Percentiles rank a stretch among this genome's conserved stretches.
phyloP scores from a whole-genome alignment of 2,329 filamentous ascomycete genomes.

The Arthrobotrys megalospora region DNA sequence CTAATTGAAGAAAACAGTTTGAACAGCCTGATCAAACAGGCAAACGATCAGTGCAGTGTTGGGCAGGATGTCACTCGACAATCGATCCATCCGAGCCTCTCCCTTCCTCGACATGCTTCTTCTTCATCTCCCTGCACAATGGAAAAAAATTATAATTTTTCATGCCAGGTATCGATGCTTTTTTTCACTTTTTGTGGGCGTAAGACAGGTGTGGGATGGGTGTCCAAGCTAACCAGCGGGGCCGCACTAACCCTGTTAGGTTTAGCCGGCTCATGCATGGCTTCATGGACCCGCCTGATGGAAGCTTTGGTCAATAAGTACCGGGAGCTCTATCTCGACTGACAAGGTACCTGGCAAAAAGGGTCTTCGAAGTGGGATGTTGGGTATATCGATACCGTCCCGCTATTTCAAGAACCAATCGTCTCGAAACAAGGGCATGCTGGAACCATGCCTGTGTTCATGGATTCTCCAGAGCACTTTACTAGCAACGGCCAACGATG shows the following conservation, averaged over 20 bases:
- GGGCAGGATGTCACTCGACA: constrained; percentile 59
- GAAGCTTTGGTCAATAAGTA: constrained; percentile 55
- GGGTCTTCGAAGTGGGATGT: constrained; percentile 59
- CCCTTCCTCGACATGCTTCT: constrained; percentile 16
- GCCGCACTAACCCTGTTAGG: constrained; percentile 42
- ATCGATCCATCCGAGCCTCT: constrained; percentile 41
- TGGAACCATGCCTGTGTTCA: constrained; percentile 33
- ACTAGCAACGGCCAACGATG: constrained; percentile 14
- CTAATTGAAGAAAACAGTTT: constrained; percentile 16
- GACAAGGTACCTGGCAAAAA: constrained; percentile 51
- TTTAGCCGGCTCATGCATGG: constrained; percentile 58
- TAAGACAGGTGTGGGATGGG: constrained; percentile 32
- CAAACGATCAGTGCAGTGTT: constrained; percentile 51
- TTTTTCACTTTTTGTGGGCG: constrained; percentile 53
- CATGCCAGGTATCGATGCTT: constrained; percentile 48
- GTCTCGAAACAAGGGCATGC: constrained; percentile 41
- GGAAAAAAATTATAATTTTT: constrained; percentile 53
- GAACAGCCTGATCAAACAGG: constrained; percentile 43
- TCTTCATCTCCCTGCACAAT: constrained; percentile 16
- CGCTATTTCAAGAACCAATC: constrained; percentile 46
- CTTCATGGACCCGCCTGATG: constrained; percentile 60
- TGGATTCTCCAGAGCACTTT: constrained; percentile 49
- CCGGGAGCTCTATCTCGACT: constrained; percentile 53
- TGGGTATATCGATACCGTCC: constrained; percentile 60
- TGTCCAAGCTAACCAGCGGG: constrained; percentile 40